Base-by-base conservation (phyloP, 164 flowering plant genomes). In the Buxus sempervirens region DNA sequence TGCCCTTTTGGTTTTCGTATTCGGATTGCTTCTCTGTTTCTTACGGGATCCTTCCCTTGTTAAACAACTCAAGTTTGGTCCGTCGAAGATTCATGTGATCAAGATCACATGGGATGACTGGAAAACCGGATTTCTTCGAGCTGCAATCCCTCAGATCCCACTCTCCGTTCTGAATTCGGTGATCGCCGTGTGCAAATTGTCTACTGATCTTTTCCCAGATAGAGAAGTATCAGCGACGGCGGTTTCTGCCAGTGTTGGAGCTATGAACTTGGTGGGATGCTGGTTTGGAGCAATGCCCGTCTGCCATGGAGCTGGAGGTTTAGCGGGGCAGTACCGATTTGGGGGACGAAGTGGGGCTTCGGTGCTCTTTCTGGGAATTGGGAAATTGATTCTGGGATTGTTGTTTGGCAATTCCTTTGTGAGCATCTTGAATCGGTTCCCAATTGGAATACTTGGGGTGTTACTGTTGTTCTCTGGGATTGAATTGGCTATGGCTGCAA, bases 261-360 rank as follows among this genome's bases (percentile, higher is more conserved):
- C 76, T 0, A 91, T 91, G 95, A 91, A 91, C 55, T 72, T 88
- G 97, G 97, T 9, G n/a, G n/a, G n/a, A n/a, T 91, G 95, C 68
- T 90, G 96, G 96, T 92, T 91, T 38, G 93, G 97, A 16, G 93
- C 91, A 27, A 89, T 89, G 96, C 96, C 96, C 9, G 86, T 82
- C 9, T 90, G 96, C 73, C 96, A 90, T 21, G 93, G 96, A 0
- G 96, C 96, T 0, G 96, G 96, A 0, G 96, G 96, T 24, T 66
- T 90, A 2, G 96, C 96, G 0, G 96, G 96, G 62, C 96, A 88
- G 81, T 88, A 87, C 76, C 71, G 91, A 69, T 90, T 87, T 21
- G 96, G 96, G 0, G 97, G 86, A 13, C 74, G 97, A 70, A 86
- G 86, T 42, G 97, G 95, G 0, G 76, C 83, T 12, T 82, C 95